phyloP scores from a whole-genome alignment of 805 yeast species.

The Suhomyces kilbournensis region DNA sequence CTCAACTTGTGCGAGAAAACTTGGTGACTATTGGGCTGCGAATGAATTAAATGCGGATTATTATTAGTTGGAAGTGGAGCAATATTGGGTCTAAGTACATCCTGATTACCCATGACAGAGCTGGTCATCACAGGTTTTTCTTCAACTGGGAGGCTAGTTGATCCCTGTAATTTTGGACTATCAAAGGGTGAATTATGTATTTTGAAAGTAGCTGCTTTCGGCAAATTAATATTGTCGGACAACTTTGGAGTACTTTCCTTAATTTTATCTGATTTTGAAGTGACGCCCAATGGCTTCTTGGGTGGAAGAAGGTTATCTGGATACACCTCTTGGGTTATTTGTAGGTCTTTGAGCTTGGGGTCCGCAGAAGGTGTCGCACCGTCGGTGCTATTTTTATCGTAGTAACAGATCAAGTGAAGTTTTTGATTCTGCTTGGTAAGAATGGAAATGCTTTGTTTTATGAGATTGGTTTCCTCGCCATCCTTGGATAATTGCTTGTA shows the following conservation, averaged over 20 bases:
- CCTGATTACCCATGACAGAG: not conserved
- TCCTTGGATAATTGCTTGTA: slow-evolving; percentile 51
- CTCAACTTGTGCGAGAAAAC: not conserved
- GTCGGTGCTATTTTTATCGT: not conserved
- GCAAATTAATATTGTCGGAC: not conserved
- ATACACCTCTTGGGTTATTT: slow-evolving; percentile 19
- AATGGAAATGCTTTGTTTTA: slow-evolving; percentile 63
- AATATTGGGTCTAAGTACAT: not conserved
- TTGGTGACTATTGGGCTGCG: not conserved
- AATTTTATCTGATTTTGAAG: not conserved
- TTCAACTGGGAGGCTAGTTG: not conserved
- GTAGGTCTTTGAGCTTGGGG: slow-evolving; percentile 18
- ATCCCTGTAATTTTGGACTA: not conserved
- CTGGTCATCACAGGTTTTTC: not conserved
- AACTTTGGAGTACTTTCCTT: not conserved
- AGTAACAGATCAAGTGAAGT: slow-evolving; percentile 61
- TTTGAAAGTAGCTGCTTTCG: not conserved
- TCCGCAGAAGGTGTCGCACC: slow-evolving; percentile 21
- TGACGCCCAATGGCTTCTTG: not conserved
- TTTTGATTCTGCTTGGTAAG: slow-evolving; percentile 49
- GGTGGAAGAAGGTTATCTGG: slow-evolving; percentile 15
- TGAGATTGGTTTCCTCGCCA: slow-evolving; percentile 31
- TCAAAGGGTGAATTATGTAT: not conserved
- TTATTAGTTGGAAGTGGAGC: not conserved
- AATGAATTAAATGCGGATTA: not conserved